Conservation (phyloP, 148 eudicot genomes). For the Amaranthus palmeri region DNA sequence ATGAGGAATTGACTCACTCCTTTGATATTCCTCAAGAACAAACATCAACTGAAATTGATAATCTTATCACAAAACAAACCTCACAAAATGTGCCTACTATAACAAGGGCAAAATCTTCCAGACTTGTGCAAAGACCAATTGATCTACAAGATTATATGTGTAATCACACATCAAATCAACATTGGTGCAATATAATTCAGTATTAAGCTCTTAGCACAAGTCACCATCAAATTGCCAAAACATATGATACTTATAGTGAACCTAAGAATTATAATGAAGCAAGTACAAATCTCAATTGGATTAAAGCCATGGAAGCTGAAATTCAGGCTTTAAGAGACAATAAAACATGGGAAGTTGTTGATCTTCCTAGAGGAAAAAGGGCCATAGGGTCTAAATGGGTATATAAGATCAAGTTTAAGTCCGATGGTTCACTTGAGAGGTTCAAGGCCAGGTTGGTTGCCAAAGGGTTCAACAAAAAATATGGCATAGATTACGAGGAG, state of each 20-base stretch:
- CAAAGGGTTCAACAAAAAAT: not conserved
- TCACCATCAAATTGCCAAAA: not conserved
- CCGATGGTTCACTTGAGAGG: not conserved
- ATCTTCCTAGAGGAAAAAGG: not conserved
- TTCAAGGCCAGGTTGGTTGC: not conserved
- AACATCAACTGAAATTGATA: too few species aligned
- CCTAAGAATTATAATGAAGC: not conserved
- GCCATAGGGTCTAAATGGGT: not conserved
- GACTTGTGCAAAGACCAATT: too few species aligned
- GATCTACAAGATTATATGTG: too few species aligned
- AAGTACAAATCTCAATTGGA: too few species aligned
- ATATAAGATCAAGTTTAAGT: not conserved
- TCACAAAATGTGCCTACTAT: too few species aligned
- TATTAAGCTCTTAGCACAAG: too few species aligned
- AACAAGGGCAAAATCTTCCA: too few species aligned
- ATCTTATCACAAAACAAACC: too few species aligned
- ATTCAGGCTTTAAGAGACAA: not conserved
- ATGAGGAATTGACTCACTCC: too few species aligned
- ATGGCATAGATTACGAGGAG: not conserved
- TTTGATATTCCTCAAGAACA: too few species aligned
- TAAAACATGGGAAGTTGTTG: not conserved
- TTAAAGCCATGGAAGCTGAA: not conserved
- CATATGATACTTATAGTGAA: not conserved
- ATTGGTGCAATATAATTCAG: too few species aligned
- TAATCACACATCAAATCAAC: too few species aligned